Percentiles rank a stretch among this genome's conserved stretches.
These are phyloP conservation scores for Cercospora nicotianae DNA, from an alignment of 2,329 filamentous ascomycete genomes.

Conservation along the genomic window DNA sequence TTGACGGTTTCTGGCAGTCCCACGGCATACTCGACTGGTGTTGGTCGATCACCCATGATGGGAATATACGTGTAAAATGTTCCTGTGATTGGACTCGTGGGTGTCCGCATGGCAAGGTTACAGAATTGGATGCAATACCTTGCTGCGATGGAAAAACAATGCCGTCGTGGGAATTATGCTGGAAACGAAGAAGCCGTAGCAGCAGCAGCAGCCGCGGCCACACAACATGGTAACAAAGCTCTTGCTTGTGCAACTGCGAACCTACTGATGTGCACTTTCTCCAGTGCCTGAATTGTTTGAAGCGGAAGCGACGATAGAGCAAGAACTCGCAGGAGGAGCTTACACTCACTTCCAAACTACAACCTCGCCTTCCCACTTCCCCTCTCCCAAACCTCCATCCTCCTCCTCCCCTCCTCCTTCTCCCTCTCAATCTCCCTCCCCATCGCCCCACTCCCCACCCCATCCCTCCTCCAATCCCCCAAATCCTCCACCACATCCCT, in stretches of 20 bases:
- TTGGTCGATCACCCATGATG: background rate
- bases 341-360: constrained; percentile 12
- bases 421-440: constrained; percentile 45
- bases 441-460: constrained; percentile 50
- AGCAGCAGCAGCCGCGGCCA: background rate
- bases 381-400: constrained; percentile 32
- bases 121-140: background rate
- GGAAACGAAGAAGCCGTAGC: background rate
- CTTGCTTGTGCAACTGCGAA: background rate
- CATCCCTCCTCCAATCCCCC: constrained; percentile 50
- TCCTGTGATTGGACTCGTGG: background rate
- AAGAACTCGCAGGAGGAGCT: background rate
- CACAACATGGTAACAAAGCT: background rate
- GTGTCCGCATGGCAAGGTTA: background rate
- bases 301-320: background rate
- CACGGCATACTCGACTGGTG: background rate
- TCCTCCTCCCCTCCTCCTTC: constrained; percentile 23
- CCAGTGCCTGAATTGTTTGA: background rate
- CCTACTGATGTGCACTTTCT: background rate
- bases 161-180: background rate
- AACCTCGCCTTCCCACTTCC: constrained; percentile 29
- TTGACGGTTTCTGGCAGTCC: background rate
- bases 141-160: background rate
- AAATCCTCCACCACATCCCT: constrained; percentile 62
- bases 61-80: background rate